Base-by-base conservation (phyloP, 2,329 filamentous ascomycete species). In the Paracoccidioides brasiliensis region DNA sequence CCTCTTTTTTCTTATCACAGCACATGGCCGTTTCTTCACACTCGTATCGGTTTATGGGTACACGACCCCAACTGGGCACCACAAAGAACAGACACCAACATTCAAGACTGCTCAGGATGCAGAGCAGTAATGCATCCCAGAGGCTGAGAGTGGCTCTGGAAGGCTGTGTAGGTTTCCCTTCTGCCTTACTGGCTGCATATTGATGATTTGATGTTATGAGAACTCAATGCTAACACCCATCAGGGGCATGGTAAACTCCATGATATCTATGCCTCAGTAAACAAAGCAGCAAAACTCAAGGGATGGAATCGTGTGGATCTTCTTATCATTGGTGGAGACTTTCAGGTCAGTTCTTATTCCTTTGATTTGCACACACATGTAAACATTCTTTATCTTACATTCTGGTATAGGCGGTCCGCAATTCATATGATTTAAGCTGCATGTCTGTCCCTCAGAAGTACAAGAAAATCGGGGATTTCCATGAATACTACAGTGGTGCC, bases 321-420 rank as follows among this genome's bases (percentile, higher is more conserved):
- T 9, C 74, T 98, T 62, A 94, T 98, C 65, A 95, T 98, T 64
- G 89, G 91, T 55, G 93, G 93, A 33, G 93, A 98, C 68, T 98
- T 98, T 62, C 89, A 96, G 76, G 86, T 86, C 72, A 38, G 67
- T 59, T 9, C 33, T 50, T 12, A 14, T 46, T 41, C 8, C 9
- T 10, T 9, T 30, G 41, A 5, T 43, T 6, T 15, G 38, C 6
- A 8, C 33, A 30, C 51, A 12, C 4, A 15, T 48, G 35, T 14
- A 15, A 41, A 38, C 14, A 9, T 42, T 46, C 15, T 15, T 48
- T 45, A 43, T 30, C 32, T 59, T 54, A 43, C 52, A 58, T 41
- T 37, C 32, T 55, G 51, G n/a, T 61, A 35, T 59, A 90, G 84
- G 85, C 93, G 44, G 83, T 90, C 41, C 88, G 93, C 63, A 97